Base-by-base conservation (phyloP, 2,329 filamentous ascomycete genomes). In the Paramyrothecium sp. region DNA sequence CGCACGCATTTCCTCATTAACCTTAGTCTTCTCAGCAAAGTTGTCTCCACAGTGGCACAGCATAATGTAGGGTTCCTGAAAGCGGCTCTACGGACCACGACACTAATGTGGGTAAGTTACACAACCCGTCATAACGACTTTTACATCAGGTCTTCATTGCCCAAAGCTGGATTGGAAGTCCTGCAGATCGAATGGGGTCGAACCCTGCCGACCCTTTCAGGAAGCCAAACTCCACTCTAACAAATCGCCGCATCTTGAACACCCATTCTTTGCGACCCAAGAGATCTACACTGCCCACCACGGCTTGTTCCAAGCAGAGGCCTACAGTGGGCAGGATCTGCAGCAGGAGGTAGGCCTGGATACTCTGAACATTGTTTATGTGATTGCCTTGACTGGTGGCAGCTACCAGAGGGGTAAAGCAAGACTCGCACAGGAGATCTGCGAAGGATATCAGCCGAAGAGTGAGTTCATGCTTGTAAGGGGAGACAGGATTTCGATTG, bases 301-400 rank as follows among this genome's bases (percentile, higher is more conserved):
- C 19, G 5, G 23, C 49, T 47, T 55, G 54, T 7, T 22, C 19
- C 22, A 55, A 26, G 41, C 54, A 55, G 10, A 55, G 10, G n/a
- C 41, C 8, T 3, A 41, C 23, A 3, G 46, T 34, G 16, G 54
- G 54, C 41, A 55, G 44, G 17, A 55, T 30, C 8, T 55, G 54
- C 46, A 55, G 46, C 54, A 55, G 49, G 13, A 55, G 22, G 20
- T 55, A 55, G 10, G 22, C 54, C 7, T 30, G 46, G 19, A 55
- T 30, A 22, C 54, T 55, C 21, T 22, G 21, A n/a, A 55, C 34
- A 7, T 51, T 23, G 20, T 55, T 26, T 7, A 30, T 11, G 10
- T n/a, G n/a, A 17, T 22, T 7, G 26, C 17, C 23, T 50, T 49
- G 44, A 11, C 34, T 41, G 34, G 11, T 41, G 11, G n/a, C 34